These are phyloP conservation scores for Lodderomyces beijingensis DNA, from an alignment of 1,139 yeast genomes.

Conservation along the genomic window DNA sequence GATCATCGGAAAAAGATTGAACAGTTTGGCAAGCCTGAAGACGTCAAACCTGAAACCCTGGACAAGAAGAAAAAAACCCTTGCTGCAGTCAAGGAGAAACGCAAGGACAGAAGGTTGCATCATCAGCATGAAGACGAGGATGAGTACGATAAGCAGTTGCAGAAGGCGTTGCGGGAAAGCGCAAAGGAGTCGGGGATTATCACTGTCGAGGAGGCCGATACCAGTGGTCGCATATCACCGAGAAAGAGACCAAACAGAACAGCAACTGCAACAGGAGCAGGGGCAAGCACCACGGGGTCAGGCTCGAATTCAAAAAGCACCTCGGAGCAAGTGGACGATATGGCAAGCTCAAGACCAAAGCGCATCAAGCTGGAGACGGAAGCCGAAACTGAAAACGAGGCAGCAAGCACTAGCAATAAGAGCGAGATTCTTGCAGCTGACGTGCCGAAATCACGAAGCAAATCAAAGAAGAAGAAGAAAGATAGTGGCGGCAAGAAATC, in stretches of 20 bases:
- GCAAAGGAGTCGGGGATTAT: conserved; percentile 39
- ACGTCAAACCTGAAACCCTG: background rate
- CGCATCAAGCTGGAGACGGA: conserved; percentile 7
- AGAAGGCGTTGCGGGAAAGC: conserved; percentile 67
- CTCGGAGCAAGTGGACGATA: background rate
- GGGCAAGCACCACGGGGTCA: background rate
- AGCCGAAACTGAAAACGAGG: conserved; percentile 1
- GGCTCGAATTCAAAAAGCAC: background rate
- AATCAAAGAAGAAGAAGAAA: conserved; percentile 1
- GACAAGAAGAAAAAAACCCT: conserved; percentile 1
- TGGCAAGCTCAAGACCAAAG: conserved; percentile 1
- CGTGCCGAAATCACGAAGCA: background rate
- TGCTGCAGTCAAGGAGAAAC: conserved; percentile 39
- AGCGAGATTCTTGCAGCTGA: background rate
- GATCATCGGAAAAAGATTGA: conserved; percentile 48
- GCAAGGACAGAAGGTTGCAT: conserved; percentile 71
- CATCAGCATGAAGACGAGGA: conserved; percentile 36
- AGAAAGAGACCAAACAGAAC: conserved; percentile 4
- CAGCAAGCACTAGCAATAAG: background rate
- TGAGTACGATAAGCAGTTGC: conserved; percentile 62
- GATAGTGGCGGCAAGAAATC: background rate
- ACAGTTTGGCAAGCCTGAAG: conserved; percentile 8
- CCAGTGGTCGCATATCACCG: conserved; percentile 4
- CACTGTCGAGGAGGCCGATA: conserved; percentile 7
- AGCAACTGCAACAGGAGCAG: conserved; percentile 2